Base-by-base conservation (phyloP, 176 grass and related monocot species). In the Carex littledalei region DNA sequence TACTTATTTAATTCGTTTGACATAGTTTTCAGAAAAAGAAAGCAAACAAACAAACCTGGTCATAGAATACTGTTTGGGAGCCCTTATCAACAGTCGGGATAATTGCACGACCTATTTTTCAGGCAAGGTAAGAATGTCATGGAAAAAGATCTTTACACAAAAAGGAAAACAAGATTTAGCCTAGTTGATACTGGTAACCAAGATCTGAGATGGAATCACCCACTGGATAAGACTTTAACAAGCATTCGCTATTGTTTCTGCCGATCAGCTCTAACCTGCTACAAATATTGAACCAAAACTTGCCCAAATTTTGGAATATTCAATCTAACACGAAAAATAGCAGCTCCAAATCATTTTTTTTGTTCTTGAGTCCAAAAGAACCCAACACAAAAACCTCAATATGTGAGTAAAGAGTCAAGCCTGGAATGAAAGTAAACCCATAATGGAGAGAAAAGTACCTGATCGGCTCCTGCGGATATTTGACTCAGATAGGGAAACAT, bases 51-150 rank as follows among this genome's bases (percentile, higher is more conserved):
- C 41, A 45, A 8, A 45, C 41, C 73, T 78, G 22, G 56, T 78
- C 73, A 78, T 78, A 78, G 4, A 78, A 22, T 9, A 78, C 73
- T 78, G 2, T 32, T 34, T 78, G 73, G 6, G 73, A 78, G 73
- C 73, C 73, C 24, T 78, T 78, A 32, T 78, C 49, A 78, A 78
- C 16, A 29, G 14, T 0, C 5, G 73, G 24, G 26, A 78, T 78
- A 32, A 78, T 8, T 55, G 14, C 24, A 10, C 50, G 73, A 56
- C 73, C 73, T 78, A 29, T 56, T 78, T 78, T 32, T 56, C 49
- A 78, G 21, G 21, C 49, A 78, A 16, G 9, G 12, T 14, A 55
- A 31, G 6, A 78, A 56, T 21, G 17, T 29, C 49, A 21, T 6
- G 20, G 20, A 22, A 63, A 63, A 63, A 22, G 1, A 63, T 63